These are phyloP conservation scores for Babesia microti DNA, from an alignment of 169 alveolate species.

Conservation along the genomic window DNA sequence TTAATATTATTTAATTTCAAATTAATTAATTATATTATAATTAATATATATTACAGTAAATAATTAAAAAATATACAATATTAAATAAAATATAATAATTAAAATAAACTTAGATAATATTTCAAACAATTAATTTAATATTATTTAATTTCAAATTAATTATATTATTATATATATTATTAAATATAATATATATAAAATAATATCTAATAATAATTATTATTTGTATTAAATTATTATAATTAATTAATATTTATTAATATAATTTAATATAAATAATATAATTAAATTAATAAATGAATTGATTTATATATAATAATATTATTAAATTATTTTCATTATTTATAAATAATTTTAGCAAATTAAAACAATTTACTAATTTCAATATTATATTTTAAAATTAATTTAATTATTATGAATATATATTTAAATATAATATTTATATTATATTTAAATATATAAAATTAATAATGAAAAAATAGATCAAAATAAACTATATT, in stretches of 20 bases:
- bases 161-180: background rate
- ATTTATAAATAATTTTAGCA: too few relatives aligned
- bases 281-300: conserved; percentile 3
- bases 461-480: too few relatives aligned
- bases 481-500: too few relatives aligned
- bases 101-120: background rate
- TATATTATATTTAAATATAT: too few relatives aligned
- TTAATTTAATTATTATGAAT: too few relatives aligned
- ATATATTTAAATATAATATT: too few relatives aligned
- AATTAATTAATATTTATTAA: background rate
- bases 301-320: too few relatives aligned
- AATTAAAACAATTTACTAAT: too few relatives aligned
- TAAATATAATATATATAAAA: background rate
- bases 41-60: background rate
- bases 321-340: too few relatives aligned
- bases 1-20: background rate
- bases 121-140: background rate
- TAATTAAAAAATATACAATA: background rate
- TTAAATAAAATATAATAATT: background rate
- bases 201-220: background rate
- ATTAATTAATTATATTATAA: background rate
- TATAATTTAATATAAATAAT: background rate
- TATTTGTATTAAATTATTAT: background rate
- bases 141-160: background rate
- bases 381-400: too few relatives aligned